Evolutionary conservation across 78 protist species (phyloP).

Genomic region (Protostelium mycophagum): DNA sequence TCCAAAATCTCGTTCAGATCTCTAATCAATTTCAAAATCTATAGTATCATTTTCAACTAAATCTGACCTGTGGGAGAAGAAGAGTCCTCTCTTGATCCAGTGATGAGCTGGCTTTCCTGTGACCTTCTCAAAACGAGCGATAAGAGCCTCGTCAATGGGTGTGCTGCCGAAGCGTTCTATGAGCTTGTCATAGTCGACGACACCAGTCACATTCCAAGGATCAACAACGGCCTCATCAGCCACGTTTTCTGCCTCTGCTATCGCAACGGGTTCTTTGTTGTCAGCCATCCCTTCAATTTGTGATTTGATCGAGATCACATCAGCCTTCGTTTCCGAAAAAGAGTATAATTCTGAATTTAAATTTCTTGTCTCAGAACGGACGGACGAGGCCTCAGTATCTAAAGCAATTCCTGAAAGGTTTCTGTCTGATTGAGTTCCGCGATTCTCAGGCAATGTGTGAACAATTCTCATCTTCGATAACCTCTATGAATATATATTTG

Average conservation of each 20-base stretch:
- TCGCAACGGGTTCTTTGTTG: not conserved
- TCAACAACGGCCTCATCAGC: constrained; percentile 25
- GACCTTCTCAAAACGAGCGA: constrained; percentile 77
- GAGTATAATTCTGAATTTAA: too few species aligned
- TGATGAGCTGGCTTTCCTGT: constrained; percentile 82
- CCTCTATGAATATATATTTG: too few species aligned
- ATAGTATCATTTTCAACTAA: not conserved
- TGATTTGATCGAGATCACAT: too few species aligned
- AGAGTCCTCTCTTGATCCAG: constrained; percentile 76
- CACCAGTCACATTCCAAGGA: constrained; percentile 57
- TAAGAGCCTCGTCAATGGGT: constrained; percentile 41
- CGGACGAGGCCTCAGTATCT: too few species aligned
- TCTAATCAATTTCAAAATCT: constrained; percentile 17
- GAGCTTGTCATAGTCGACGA: constrained; percentile 89
- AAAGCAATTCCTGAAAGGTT: too few species aligned
- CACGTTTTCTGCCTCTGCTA: not conserved
- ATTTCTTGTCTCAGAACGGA: too few species aligned
- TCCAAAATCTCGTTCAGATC: constrained; percentile 79
- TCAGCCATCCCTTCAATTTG: too few species aligned
- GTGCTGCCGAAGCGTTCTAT: constrained; percentile 76
- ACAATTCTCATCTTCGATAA: too few species aligned
- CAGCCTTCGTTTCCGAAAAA: too few species aligned
- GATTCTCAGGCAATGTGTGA: too few species aligned
- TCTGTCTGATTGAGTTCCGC: too few species aligned
- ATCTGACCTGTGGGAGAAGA: constrained; percentile 84